These are phyloP conservation scores for Ophiosphaerella narmari DNA, from an alignment of 2,329 filamentous ascomycete species.

Conservation along the genomic window DNA sequence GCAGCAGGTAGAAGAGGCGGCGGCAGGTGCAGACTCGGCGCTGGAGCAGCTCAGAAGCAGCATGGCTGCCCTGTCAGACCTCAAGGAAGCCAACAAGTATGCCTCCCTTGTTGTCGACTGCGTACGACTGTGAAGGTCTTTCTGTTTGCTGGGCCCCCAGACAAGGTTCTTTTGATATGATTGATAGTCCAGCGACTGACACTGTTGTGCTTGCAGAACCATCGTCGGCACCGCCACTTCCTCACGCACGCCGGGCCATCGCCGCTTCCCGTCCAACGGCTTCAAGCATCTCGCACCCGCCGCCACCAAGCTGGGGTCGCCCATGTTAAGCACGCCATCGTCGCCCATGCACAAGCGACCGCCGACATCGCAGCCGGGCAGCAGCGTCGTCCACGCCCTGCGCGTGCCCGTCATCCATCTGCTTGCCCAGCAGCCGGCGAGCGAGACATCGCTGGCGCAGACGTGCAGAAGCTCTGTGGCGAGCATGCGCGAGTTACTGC, in stretches of 20 bases:
- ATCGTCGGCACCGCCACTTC: constrained; percentile 43
- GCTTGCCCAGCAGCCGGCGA: constrained; percentile 52
- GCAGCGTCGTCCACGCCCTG: constrained; percentile 49
- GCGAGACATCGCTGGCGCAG: constrained; percentile 36
- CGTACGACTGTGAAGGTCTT: no score
- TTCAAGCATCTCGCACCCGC: constrained; percentile 46
- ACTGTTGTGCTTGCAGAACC: constrained; percentile 36
- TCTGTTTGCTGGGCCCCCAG: no score
- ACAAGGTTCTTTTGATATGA: background rate
- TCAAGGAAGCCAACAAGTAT: constrained; percentile 64
- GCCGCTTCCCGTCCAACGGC: constrained; percentile 43
- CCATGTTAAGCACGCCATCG: constrained; percentile 45
- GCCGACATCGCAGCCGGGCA: constrained; percentile 49
- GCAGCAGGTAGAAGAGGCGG: constrained; percentile 59
- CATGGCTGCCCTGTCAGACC: constrained; percentile 62
- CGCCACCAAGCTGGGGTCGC: constrained; percentile 46
- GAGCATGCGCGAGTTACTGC: constrained; percentile 38
- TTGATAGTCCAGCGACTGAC: constrained; percentile 15
- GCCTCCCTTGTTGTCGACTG: constrained; percentile 35
- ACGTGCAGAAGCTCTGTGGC: constrained; percentile 36
- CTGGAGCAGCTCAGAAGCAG: constrained; percentile 63
- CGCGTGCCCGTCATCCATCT: constrained; percentile 55
- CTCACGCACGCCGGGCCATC: constrained; percentile 39
- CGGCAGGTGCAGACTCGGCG: constrained; percentile 62
- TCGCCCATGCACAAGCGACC: constrained; percentile 41